Percentiles rank a stretch among this genome's conserved stretches.
These are phyloP conservation scores for Aspergillus viridinutans DNA, from an alignment of 2,329 filamentous ascomycete species.

Conservation along the genomic window DNA sequence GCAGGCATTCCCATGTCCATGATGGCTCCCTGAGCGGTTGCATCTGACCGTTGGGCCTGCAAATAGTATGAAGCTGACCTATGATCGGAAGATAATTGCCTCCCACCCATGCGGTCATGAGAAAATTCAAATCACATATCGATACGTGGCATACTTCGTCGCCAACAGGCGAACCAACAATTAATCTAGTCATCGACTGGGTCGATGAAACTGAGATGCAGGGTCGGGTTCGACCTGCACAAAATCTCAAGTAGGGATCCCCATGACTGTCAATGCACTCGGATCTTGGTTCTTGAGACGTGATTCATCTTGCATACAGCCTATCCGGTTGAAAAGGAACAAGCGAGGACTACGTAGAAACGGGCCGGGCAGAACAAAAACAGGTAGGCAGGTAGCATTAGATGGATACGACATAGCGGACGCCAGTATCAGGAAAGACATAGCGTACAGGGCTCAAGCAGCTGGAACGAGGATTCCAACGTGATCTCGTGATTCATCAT, in stretches of 20 bases:
- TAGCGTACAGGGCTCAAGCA: neutral
- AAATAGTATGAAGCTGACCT: neutral
- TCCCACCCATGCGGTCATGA: neutral
- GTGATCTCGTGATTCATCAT: neutral
- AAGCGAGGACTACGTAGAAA: neutral
- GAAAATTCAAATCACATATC: neutral
- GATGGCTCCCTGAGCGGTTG: neutral
- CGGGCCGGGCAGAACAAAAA: neutral
- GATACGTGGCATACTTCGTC: neutral
- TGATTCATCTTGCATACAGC: neutral
- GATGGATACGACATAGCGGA: neutral
- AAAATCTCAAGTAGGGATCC: neutral
- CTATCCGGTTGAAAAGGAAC: neutral
- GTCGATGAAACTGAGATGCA: neutral
- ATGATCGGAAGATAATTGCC: neutral
- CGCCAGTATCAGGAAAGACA: neutral
- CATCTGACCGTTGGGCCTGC: neutral
- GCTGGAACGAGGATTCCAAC: neutral
- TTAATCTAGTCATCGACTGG: neutral
- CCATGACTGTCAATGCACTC: neutral
- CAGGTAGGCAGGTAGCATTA: neutral
- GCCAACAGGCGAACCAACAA: neutral
- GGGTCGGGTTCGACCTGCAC: neutral
- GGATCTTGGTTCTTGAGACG: neutral
- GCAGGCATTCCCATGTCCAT: neutral